Evolutionary conservation across 2,329 filamentous ascomycete species (phyloP).

Genomic region (Apiospora rasikravindrae): DNA sequence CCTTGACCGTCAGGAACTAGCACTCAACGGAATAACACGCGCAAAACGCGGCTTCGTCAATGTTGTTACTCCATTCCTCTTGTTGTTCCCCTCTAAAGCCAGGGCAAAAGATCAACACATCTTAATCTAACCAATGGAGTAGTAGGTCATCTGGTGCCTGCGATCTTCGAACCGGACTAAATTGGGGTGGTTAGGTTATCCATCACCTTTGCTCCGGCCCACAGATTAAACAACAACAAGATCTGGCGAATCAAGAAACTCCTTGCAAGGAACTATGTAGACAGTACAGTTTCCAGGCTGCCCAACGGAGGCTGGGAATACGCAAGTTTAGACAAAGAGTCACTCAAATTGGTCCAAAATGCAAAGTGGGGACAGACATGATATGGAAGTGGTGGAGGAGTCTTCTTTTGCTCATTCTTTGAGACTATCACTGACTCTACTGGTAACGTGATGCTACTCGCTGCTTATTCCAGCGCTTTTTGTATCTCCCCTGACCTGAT

Average conservation of each 20-base stretch:
- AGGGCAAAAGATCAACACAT: neutral
- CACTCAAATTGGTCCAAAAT: neutral
- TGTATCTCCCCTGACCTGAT: neutral
- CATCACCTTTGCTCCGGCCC: neutral
- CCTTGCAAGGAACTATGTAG: neutral
- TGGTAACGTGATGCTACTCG: neutral
- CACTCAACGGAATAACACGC: neutral
- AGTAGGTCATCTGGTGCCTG: neutral
- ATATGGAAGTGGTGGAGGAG: neutral
- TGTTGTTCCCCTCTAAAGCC: neutral
- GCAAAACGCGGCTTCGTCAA: neutral
- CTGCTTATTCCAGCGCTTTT: slow-evolving; percentile 4
- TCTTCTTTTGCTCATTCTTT: neutral
- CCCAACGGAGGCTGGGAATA: no score
- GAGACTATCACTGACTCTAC: slow-evolving; percentile 1
- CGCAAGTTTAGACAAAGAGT: neutral
- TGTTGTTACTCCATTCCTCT: neutral
- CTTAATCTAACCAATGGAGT: neutral
- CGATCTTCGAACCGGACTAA: neutral
- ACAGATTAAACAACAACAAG: neutral
- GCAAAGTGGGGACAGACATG: neutral
- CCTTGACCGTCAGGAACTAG: neutral
- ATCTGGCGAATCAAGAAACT: neutral
- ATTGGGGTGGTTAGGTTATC: neutral
- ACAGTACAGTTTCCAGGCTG: neutral